Evolutionary conservation across 1,284 basidiomycete species (phyloP).

Genomic region (Xerocomus nothofagi): DNA sequence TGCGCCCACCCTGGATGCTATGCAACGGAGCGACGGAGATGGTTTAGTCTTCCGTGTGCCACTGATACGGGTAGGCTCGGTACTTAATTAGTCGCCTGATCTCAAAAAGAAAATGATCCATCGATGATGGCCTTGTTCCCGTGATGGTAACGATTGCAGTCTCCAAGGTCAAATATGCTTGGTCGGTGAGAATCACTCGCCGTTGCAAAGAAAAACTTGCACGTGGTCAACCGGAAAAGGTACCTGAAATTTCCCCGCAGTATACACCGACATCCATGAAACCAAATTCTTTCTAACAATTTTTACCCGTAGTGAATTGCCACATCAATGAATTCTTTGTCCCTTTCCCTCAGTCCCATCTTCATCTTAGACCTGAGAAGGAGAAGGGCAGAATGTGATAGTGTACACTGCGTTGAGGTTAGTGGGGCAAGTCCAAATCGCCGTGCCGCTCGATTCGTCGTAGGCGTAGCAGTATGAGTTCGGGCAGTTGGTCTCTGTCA

Average conservation of each 20-base stretch:
- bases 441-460: conserved; percentile 43
- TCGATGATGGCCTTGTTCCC: too few species aligned
- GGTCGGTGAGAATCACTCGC: not conserved
- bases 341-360: not conserved
- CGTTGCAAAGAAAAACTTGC: not conserved
- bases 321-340: not conserved
- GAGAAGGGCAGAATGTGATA: conserved; percentile 44
- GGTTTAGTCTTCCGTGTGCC: too few species aligned
- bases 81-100: not conserved
- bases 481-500: conserved; percentile 40
- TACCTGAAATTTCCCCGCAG: not conserved
- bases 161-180: too few species aligned
- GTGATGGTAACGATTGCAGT: not conserved
- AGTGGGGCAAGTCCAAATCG: conserved; percentile 40
- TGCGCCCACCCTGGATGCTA: not conserved
- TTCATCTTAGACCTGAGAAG: conserved; percentile 16
- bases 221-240: not conserved
- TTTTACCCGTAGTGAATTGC: not conserved
- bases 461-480: conserved; percentile 49
- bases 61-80: not conserved
- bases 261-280: not conserved
- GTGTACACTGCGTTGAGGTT: conserved; percentile 36
- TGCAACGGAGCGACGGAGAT: not conserved
- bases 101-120: not conserved
- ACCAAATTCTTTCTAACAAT: not conserved